Evolutionary conservation across 768 basidiomycete species (phyloP).

Genomic region (Amanita molliuscula): DNA sequence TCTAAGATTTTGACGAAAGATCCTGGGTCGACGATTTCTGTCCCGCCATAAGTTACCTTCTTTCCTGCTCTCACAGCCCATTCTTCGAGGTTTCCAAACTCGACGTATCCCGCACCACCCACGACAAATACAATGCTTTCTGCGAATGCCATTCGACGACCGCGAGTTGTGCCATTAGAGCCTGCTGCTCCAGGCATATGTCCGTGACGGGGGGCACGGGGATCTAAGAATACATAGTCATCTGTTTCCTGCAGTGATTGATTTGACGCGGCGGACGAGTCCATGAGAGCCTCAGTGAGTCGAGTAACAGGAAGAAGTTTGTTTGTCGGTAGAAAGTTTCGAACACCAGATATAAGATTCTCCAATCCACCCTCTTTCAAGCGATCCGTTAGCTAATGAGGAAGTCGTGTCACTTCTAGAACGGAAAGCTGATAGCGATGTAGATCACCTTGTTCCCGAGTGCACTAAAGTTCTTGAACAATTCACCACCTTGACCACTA

Average conservation of each 20-base stretch:
- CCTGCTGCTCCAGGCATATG: slow-evolving; percentile 43
- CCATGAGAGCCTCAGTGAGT: slow-evolving; percentile 94
- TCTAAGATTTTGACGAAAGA: slow-evolving; percentile 71
- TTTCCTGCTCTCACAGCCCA: slow-evolving; percentile 82
- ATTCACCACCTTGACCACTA: slow-evolving; percentile 66
- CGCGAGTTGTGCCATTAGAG: slow-evolving; percentile 28
- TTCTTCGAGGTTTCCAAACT: slow-evolving; percentile 93
- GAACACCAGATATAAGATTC: slow-evolving; percentile 94
- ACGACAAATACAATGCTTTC: slow-evolving; percentile 93
- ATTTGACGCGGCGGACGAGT: slow-evolving; percentile 87
- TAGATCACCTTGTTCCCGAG: slow-evolving; percentile 73
- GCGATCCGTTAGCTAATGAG: slow-evolving; percentile 73
- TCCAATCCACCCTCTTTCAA: slow-evolving; percentile 95
- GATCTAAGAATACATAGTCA: slow-evolving; percentile 91
- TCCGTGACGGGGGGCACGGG: slow-evolving; percentile 60
- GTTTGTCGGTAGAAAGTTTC: slow-evolving; percentile 93
- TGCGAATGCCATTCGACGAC: slow-evolving; percentile 63
- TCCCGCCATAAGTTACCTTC: slow-evolving; percentile 88
- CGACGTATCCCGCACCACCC: slow-evolving; percentile 94
- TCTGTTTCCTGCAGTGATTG: slow-evolving; percentile 95
- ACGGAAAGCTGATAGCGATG: neutral
- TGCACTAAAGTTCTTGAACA: slow-evolving; percentile 90
- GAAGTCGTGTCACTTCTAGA: slow-evolving; percentile 1
- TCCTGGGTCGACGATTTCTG: slow-evolving; percentile 87
- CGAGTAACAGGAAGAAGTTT: slow-evolving; percentile 90